phyloP scores from a whole-genome alignment of 2,329 filamentous ascomycete genomes.

The Aspergillus hiratsukae region DNA sequence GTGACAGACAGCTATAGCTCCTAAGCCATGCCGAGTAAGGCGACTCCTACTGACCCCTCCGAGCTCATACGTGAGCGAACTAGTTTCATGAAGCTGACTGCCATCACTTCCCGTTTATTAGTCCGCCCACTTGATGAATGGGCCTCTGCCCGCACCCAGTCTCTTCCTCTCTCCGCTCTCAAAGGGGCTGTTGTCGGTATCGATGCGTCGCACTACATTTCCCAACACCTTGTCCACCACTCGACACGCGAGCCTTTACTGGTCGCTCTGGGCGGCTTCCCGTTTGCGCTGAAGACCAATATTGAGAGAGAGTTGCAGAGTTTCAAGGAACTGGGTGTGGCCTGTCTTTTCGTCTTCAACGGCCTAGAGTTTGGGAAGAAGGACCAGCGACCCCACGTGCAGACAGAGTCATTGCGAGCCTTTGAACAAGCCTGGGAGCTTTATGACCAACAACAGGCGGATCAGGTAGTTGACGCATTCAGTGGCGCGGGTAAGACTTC shows the following conservation, averaged over 20 bases:
- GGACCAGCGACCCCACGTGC: slow-evolving; percentile 58
- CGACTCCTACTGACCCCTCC: slow-evolving; percentile 3
- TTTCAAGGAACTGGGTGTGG: slow-evolving; percentile 66
- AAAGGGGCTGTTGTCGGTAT: slow-evolving; percentile 73
- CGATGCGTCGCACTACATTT: slow-evolving; percentile 85
- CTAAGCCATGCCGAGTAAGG: slow-evolving; percentile 36
- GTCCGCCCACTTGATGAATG: slow-evolving; percentile 54
- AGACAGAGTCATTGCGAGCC: slow-evolving; percentile 61
- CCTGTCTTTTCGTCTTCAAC: slow-evolving; percentile 87
- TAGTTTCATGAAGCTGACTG: neutral
- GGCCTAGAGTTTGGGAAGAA: slow-evolving; percentile 76
- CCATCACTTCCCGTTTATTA: slow-evolving; percentile 17
- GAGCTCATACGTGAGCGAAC: neutral
- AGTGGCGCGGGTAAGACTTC: slow-evolving; percentile 65
- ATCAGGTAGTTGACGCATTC: slow-evolving; percentile 80
- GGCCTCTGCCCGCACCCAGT: slow-evolving; percentile 51
- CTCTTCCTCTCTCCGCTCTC: slow-evolving; percentile 64
- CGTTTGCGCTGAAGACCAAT: slow-evolving; percentile 68
- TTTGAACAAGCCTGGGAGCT: slow-evolving; percentile 80
- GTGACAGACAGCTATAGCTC: slow-evolving; percentile 21
- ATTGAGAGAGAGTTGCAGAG: slow-evolving; percentile 71
- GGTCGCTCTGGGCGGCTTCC: slow-evolving; percentile 82
- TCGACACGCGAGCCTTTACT: slow-evolving; percentile 80
- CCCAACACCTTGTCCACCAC: slow-evolving; percentile 66
- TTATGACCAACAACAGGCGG: slow-evolving; percentile 76